Base-by-base conservation (phyloP, 208 protist species). In the Tetramitus jugosus region DNA sequence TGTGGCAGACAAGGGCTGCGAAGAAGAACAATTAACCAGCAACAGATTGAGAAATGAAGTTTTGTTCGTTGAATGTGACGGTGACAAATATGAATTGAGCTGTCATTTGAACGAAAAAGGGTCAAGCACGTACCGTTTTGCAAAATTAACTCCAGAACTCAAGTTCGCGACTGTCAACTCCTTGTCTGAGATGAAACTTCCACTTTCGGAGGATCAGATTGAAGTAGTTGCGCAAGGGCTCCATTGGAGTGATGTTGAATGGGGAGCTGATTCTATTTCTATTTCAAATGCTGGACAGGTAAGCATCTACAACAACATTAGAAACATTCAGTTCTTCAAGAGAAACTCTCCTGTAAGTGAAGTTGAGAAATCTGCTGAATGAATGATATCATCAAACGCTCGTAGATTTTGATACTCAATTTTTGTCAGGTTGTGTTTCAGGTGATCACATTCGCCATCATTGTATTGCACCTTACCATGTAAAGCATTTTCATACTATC, bases 221-320 rank as follows among this genome's bases (percentile, higher is more conserved):
- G 20, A 23, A 49, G n/a, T 46, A 14, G 3, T 40, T 20, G 26
- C 4, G 3, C 3, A 71, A n/a, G 40, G 49, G 43, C 31, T 71
- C 14, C 10, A 45, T 71, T 71, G 65, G 65, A 43, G 35, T 6
- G 65, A 71, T 6, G 29, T 71, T 71, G 35, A 71, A 71, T 71
- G 65, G 65, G 65, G 65, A 2, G 20, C 13, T 71, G 65, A 71
- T 23, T 49, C 39, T 33, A n/a, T 71, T 46, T 6, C 49, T 31
- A n/a, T 71, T 7, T 49, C 20, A 49, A n/a, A n/a, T n/a, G n/a
- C n/a, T n/a, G 39, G 29, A 3, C 14, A 33, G 3, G 65, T 49
- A 49, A 56, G 14, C 10, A 56, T 20, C 20, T 56, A 26, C 49
- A 56, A 56, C 10, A 56, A 56, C 20, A 56, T 56, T 56, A 56